phyloP scores from a whole-genome alignment of 352 stramenopile species.

The Globisporangium viniferum region DNA sequence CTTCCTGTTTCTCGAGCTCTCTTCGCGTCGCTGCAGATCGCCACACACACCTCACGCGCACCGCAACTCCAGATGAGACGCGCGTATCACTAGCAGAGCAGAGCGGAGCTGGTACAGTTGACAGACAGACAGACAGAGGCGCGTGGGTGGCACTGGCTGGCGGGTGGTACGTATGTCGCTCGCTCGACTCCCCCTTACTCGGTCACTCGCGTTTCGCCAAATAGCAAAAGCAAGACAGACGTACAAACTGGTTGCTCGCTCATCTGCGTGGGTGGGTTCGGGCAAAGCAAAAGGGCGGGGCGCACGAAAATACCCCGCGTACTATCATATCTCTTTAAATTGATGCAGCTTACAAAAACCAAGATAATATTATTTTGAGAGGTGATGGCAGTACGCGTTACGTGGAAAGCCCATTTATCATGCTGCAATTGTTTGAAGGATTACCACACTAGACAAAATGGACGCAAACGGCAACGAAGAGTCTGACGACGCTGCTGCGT shows the following conservation, averaged over 20 bases:
- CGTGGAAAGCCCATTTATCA: background rate
- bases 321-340: background rate
- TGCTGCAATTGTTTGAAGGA: background rate
- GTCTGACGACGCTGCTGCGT: background rate
- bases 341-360: background rate
- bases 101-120: background rate
- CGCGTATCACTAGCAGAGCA: background rate
- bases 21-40: background rate
- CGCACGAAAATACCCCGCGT: background rate
- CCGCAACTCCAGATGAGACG: background rate
- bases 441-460: background rate
- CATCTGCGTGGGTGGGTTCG: slow-evolving; percentile 2
- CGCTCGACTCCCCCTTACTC: background rate
- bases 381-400: background rate
- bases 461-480: background rate
- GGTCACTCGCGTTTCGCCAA: background rate
- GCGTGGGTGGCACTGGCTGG: background rate
- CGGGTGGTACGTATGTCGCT: background rate
- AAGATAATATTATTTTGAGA: background rate
- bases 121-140: background rate
- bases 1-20: background rate
- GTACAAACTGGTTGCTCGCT: background rate
- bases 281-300: background rate
- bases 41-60: background rate
- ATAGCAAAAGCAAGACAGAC: background rate